A percentile compares a stretch with the other conserved stretches of the same genome.
Evolutionary conservation across 164 flowering plant species (phyloP).

Genomic region (Kingdonia uniflora): DNA sequence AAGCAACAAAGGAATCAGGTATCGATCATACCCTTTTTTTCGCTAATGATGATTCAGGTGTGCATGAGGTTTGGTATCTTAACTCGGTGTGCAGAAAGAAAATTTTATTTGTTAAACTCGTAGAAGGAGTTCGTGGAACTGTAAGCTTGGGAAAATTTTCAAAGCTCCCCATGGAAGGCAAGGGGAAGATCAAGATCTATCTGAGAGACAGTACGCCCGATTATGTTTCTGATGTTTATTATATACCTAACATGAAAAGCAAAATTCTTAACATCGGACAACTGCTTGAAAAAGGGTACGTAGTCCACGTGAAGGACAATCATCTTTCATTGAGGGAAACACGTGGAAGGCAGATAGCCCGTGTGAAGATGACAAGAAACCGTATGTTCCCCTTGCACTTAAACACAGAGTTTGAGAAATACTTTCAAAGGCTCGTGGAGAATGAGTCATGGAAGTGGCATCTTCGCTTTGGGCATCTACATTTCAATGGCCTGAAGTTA

Average conservation of each 20-base stretch:
- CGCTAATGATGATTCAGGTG: no score
- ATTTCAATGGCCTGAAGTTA: slow-evolving; percentile 1
- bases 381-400: not conserved
- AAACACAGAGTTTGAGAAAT: not conserved
- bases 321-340: not conserved
- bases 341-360: not conserved
- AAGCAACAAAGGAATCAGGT: no score
- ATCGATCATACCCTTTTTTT: no score
- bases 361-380: not conserved
- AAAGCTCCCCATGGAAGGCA: no score
- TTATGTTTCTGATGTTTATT: slow-evolving; percentile 1
- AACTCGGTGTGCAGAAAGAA: no score
- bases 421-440: not conserved
- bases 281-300: not conserved
- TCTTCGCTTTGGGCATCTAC: not conserved
- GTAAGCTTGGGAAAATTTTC: no score
- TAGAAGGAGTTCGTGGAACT: no score
- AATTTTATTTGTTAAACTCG: no score
- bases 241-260: not conserved
- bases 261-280: not conserved
- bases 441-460: not conserved
- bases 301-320: not conserved
- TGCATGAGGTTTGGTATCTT: no score
- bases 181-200: not conserved
- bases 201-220: not conserved